Evolutionary conservation across 495 filamentous ascomycete species (phyloP).

Genomic region (Podospora pseudoanserina): DNA sequence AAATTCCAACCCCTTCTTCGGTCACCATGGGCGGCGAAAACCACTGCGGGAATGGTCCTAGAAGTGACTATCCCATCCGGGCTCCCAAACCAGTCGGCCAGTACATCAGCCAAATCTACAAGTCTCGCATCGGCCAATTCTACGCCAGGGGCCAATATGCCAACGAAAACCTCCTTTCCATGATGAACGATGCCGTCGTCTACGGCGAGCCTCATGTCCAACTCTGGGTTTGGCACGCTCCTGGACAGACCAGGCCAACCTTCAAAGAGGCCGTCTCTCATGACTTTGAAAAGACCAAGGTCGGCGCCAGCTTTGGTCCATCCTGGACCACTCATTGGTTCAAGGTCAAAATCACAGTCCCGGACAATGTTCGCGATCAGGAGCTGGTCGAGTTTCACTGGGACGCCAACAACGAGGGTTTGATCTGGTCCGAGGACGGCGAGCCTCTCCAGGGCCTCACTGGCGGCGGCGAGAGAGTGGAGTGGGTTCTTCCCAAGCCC

Average conservation of each 20-base stretch:
- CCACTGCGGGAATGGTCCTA: constrained; percentile 29
- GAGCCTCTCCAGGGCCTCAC: constrained; percentile 88
- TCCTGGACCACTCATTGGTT: constrained; percentile 99
- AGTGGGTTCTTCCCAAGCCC: constrained; percentile 82
- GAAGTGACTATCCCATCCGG: constrained; percentile 44
- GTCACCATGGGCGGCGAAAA: constrained; percentile 34
- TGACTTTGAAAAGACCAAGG: constrained; percentile 68
- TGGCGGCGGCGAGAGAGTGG: constrained; percentile 80
- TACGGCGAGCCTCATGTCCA: constrained; percentile 73
- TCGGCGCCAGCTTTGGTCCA: constrained; percentile 81
- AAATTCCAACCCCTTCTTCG: too few species aligned
- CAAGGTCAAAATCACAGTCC: constrained; percentile 73
- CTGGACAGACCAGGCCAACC: constrained; percentile 72
- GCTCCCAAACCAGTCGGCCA: constrained; percentile 61
- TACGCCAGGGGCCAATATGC: constrained; percentile 77
- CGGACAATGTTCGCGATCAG: constrained; percentile 63
- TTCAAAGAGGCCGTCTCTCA: constrained; percentile 85
- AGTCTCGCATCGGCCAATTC: constrained; percentile 77
- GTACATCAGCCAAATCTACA: constrained; percentile 84
- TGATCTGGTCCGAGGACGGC: constrained; percentile 87
- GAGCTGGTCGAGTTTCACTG: constrained; percentile 88
- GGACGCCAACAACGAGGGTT: constrained; percentile 87
- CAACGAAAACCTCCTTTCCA: constrained; percentile 69
- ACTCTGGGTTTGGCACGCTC: constrained; percentile 82
- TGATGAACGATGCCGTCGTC: constrained; percentile 70